phyloP scores from a whole-genome alignment of 441 rosid species.

The Arabidopsis lyrata region DNA sequence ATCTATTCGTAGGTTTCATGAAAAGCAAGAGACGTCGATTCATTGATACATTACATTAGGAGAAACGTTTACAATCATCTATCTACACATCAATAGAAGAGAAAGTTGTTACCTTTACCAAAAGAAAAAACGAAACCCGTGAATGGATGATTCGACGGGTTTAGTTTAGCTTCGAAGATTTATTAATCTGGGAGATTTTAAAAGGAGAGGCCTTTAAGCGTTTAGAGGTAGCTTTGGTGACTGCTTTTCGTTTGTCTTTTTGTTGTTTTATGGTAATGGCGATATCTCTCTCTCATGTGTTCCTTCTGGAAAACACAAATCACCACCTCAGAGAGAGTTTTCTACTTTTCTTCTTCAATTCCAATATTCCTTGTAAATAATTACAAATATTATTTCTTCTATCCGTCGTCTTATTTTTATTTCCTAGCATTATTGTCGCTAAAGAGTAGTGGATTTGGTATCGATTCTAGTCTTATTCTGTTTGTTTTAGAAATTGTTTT shows the following conservation, averaged over 20 bases:
- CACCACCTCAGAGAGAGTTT: neutral
- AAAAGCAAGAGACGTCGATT: conserved; percentile 6
- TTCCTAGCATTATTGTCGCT: conserved; percentile 23
- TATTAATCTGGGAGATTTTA: neutral
- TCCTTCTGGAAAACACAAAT: conserved; percentile 23
- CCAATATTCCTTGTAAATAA: neutral
- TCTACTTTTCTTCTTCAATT: conserved; percentile 5
- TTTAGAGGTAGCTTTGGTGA: conserved; percentile 17
- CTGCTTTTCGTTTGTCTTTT: conserved; percentile 2
- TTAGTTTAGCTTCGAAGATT: neutral
- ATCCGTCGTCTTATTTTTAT: neutral
- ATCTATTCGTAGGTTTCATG: neutral
- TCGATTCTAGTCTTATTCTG: neutral
- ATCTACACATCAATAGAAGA: neutral
- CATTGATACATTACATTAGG: conserved; percentile 17
- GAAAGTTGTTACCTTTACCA: conserved; percentile 10
- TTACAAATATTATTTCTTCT: neutral
- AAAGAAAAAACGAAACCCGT: conserved; percentile 25
- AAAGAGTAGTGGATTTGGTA: conserved; percentile 10
- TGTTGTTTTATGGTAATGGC: neutral
- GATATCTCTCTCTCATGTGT: conserved; percentile 6
- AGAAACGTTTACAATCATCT: neutral
- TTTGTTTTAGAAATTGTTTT: conserved; percentile 8
- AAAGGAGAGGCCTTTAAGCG: conserved; percentile 28
- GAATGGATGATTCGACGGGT: conserved; percentile 11